Conservation (phyloP, 345 rosid species). For the Anacardium occidentale region DNA sequence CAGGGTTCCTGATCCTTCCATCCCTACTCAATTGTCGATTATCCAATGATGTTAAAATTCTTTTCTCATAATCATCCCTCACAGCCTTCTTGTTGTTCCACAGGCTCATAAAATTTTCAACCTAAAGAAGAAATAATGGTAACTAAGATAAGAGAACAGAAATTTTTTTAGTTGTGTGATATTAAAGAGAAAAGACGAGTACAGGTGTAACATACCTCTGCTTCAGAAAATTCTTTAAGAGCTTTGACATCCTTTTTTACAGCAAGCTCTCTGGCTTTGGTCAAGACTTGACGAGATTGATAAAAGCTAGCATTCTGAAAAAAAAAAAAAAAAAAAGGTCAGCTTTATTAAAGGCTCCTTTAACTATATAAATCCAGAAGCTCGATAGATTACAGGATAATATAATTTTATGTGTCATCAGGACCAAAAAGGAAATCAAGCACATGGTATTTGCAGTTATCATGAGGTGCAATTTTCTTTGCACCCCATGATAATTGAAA, state of each 20-base stretch:
- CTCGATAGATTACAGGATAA: not conserved
- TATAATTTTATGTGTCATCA: not conserved
- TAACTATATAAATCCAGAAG: not conserved
- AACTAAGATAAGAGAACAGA: conserved; percentile 21
- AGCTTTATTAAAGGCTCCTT: not conserved
- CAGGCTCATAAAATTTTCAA: conserved; percentile 70
- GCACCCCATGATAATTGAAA: not conserved
- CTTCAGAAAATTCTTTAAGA: conserved; percentile 48
- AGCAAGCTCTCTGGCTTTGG: conserved; percentile 64
- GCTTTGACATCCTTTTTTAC: conserved; percentile 49
- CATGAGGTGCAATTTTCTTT: not conserved
- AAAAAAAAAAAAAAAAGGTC: conserved; percentile 18
- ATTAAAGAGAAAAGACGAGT: conserved; percentile 9
- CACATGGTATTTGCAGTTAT: not conserved
- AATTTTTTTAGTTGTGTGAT: not conserved
- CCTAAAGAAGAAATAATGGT: conserved; percentile 40
- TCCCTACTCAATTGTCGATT: conserved; percentile 60
- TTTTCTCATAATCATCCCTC: conserved; percentile 85
- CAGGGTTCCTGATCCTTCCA: conserved; percentile 60
- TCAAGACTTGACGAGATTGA: conserved; percentile 47
- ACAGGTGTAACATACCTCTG: conserved; percentile 44
- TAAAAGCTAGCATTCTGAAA: conserved; percentile 52
- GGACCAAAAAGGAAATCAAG: not conserved
- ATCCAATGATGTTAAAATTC: conserved; percentile 61
- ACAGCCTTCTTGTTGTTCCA: conserved; percentile 68